phyloP scores from a whole-genome alignment of 176 grass and related monocot species.

The Chrysopogon serrulatus region DNA sequence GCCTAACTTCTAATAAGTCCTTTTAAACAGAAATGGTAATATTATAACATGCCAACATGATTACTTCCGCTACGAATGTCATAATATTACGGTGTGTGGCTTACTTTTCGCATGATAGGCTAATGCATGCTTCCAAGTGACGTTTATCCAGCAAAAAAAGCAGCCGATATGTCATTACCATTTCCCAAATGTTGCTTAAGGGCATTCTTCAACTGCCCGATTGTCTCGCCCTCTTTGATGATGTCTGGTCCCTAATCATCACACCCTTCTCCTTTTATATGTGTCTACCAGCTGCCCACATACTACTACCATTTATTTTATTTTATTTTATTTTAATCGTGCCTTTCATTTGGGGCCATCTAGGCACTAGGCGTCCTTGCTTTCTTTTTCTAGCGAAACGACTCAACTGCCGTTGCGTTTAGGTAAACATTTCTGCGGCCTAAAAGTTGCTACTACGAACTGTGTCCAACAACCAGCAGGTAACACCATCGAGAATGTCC shows the following conservation, averaged over 20 bases:
- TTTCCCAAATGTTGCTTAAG: not conserved
- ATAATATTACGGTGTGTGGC: not conserved
- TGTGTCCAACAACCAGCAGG: constrained; percentile 7
- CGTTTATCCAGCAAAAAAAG: not conserved
- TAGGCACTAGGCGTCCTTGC: constrained; percentile 10
- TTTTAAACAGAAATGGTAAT: not conserved
- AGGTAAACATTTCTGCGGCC: not conserved
- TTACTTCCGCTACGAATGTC: not conserved
- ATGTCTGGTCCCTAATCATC: not conserved
- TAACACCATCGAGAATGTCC: not conserved
- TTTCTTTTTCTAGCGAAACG: not conserved
- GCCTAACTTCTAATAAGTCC: not conserved
- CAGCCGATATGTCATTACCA: not conserved
- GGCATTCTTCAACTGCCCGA: not conserved
- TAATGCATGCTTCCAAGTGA: constrained; percentile 8
- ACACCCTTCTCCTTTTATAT: not conserved
- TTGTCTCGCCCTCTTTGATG: not conserved
- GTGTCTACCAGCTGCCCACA: constrained; percentile 1
- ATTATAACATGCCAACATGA: not conserved
- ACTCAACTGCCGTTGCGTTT: not conserved
- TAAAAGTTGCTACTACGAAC: not conserved
- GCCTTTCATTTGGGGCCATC: not conserved
- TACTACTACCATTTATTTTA: not conserved
- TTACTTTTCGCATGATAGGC: not conserved
- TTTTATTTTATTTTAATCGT: not conserved